These are phyloP conservation scores for carrot (Daucus carota) DNA, from an alignment of 129 eudicot species.

Conservation along the genomic window DNA sequence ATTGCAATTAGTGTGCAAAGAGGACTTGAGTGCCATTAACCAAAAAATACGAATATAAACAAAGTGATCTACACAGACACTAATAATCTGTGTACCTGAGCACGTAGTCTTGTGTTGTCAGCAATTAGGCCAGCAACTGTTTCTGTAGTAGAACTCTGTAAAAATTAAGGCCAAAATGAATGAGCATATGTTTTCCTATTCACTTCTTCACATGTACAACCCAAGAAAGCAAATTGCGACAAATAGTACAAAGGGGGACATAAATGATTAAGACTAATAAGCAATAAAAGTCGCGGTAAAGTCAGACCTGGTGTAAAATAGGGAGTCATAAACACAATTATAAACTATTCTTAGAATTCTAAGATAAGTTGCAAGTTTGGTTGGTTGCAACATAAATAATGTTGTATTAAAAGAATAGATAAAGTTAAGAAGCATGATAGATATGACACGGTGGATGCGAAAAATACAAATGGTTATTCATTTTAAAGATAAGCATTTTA, in stretches of 20 bases:
- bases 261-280: background rate
- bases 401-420: background rate
- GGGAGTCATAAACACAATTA: background rate
- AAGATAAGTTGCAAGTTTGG: background rate
- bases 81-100: constrained; percentile 40
- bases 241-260: background rate
- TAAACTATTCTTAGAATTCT: background rate
- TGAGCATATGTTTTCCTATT: background rate
- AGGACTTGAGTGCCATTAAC: background rate
- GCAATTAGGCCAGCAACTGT: constrained; percentile 38
- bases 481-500: background rate
- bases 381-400: background rate
- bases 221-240: background rate
- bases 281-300: background rate
- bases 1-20: no score
- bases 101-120: constrained; percentile 41
- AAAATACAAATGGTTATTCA: background rate
- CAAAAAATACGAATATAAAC: background rate
- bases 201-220: background rate
- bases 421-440: background rate
- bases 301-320: no score
- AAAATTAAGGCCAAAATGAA: constrained; percentile 6
- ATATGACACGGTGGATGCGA: no score
- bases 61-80: background rate
- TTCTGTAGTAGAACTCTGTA: constrained; percentile 38